Conservation (phyloP, 331 rosid genomes). For the Telfairia occidentalis region DNA sequence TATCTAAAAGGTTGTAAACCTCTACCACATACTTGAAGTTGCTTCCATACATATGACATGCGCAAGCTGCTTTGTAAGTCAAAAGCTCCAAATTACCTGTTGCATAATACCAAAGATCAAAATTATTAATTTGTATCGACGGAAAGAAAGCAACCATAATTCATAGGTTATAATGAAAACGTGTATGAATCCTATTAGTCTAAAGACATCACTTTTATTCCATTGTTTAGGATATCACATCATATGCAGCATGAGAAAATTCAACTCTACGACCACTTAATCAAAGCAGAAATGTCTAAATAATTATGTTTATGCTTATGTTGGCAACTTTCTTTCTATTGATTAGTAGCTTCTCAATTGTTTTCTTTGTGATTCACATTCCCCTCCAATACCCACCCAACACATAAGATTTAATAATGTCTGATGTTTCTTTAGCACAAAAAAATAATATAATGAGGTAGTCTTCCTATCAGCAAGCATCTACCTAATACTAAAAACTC, state of each 20-base stretch:
- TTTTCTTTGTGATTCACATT: too few species aligned
- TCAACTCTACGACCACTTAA: too few species aligned
- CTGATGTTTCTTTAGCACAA: not conserved
- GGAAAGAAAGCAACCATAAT: not conserved
- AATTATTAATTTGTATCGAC: not conserved
- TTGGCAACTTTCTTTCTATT: not conserved
- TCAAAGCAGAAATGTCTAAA: too few species aligned
- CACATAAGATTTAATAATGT: too few species aligned
- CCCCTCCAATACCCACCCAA: too few species aligned
- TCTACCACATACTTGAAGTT: constrained; percentile 37
- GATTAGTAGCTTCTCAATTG: too few species aligned
- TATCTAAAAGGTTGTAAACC: constrained; percentile 30
- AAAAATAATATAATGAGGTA: not conserved
- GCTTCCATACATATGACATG: constrained; percentile 53
- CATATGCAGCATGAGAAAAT: too few species aligned
- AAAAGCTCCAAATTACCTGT: constrained; percentile 61
- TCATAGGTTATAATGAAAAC: not conserved
- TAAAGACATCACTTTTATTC: too few species aligned
- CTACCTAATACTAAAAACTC: not conserved
- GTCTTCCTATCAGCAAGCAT: not conserved
- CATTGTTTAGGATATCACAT: too few species aligned
- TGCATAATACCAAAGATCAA: constrained; percentile 4
- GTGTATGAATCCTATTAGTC: not conserved
- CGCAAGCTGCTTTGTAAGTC: constrained; percentile 71
- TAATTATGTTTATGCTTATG: too few species aligned